Base-by-base conservation (phyloP, 1,284 basidiomycete species). In the Tranzscheliella williamsii region DNA sequence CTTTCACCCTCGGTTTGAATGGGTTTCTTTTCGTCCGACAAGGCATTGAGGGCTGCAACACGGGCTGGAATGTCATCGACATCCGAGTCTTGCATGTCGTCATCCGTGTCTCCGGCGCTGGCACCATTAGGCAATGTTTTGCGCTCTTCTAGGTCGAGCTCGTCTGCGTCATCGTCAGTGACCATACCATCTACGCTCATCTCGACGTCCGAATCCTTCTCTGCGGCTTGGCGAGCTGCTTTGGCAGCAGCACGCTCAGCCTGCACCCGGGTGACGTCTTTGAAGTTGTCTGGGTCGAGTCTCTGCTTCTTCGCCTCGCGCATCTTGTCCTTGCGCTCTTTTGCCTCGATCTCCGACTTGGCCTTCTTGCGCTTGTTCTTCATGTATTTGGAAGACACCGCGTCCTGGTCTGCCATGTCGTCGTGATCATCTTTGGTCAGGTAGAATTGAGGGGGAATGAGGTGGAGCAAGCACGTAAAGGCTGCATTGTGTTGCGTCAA, bases 331-430 rank as follows among this genome's bases (percentile, higher is more conserved):
- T 76, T 76, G 32, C 65, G 58, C 39, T 62, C 60, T n/a, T 58
- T 47, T 1, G 67, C 67, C 26, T 72, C 66, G 34, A 65, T 52
- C 38, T 70, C 67, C 27, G 65, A 67, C 46, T 76, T 68, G 36
- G 58, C 61, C 66, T 74, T 71, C 41, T 65, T 70, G 45, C 63
- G 61, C 38, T 70, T 74, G 60, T 74, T 76, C 57, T 76, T 76
- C 50, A 68, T 62, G 63, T 63, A 75, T 41, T 73, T 71, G 33
- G 55, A 48, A 4, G 56, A 60, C 13, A 48, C 38, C 12, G 47
- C 61, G 12, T 58, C 53, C 6, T 34, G 21, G 13, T 38, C 47
- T 33, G 65, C 71, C n/a, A 45, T 41, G 8, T 54, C 66, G 13
- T 67, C 60, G 23, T 61, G 51, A 18, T 67, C 55, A 12, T 57